Conservation (phyloP, 768 basidiomycete genomes). For the Rhodotorula sphaerocarpa region DNA sequence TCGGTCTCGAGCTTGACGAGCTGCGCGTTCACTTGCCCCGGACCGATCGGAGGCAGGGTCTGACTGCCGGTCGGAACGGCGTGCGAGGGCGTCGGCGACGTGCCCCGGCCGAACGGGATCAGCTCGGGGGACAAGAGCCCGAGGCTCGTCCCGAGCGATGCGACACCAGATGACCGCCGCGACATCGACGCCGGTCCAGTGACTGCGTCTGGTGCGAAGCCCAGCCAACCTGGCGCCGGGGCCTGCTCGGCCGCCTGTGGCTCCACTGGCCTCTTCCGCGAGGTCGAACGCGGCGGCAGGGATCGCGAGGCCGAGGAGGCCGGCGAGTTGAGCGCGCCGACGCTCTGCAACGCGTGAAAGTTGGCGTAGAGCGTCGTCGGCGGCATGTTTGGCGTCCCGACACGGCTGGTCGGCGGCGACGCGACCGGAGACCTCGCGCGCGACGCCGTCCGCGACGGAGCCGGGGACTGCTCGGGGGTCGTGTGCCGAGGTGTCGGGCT, state of each 20-base stretch:
- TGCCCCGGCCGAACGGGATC: neutral
- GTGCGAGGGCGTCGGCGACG: too few species aligned
- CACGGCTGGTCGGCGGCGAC: conserved; percentile 1
- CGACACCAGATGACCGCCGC: conserved; percentile 16
- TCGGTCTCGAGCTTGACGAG: conserved; percentile 66
- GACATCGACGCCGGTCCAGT: conserved; percentile 2
- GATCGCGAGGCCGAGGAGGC: neutral
- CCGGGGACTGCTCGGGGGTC: neutral
- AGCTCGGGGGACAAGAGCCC: conserved; percentile 15
- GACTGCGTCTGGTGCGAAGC: neutral
- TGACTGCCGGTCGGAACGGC: neutral
- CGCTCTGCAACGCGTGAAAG: conserved; percentile 25
- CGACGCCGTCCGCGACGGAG: conserved; percentile 13
- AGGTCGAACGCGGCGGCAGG: neutral
- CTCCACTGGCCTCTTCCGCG: too few species aligned
- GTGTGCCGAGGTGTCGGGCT: conserved; percentile 7
- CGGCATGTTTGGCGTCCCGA: conserved; percentile 26
- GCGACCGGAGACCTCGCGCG: neutral
- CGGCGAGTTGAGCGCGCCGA: neutral
- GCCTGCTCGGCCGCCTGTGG: too few species aligned
- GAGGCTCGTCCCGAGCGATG: conserved; percentile 10
- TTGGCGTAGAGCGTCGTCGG: conserved; percentile 30
- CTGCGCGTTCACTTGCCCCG: conserved; percentile 3
- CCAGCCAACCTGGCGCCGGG: neutral
- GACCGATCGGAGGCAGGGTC: neutral